These are phyloP conservation scores for Calonectria henricotiae DNA, from an alignment of 2,329 filamentous ascomycete genomes.

Conservation along the genomic window DNA sequence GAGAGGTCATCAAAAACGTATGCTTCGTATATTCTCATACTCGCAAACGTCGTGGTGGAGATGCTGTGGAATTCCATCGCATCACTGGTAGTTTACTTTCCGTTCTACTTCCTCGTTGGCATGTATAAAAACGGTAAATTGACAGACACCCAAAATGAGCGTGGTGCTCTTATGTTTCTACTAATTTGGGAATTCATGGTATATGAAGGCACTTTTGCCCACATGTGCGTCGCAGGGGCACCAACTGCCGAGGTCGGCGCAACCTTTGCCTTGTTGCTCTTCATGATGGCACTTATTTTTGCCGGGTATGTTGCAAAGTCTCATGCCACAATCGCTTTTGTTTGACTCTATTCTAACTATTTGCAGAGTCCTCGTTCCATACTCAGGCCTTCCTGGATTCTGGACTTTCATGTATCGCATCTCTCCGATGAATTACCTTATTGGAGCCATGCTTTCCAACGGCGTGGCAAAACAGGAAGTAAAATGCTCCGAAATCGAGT, in stretches of 20 bases:
- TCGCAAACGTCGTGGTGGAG: conserved; percentile 38
- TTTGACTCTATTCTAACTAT: not conserved
- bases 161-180: conserved; percentile 26
- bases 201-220: conserved; percentile 38
- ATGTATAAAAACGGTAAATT: conserved; percentile 36
- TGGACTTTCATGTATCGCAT: conserved; percentile 80
- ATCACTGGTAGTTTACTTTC: conserved; percentile 34
- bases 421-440: conserved; percentile 79
- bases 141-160: conserved; percentile 28
- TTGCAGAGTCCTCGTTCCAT: conserved; percentile 71
- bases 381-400: conserved; percentile 74
- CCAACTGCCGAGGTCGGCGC: conserved; percentile 45
- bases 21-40: conserved; percentile 42
- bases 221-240: conserved; percentile 37
- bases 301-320: conserved; percentile 39
- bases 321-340: not conserved
- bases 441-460: conserved; percentile 70
- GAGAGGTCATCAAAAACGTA: conserved; percentile 79
- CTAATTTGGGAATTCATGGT: conserved; percentile 35
- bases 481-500: conserved; percentile 57
- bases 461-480: conserved; percentile 42
- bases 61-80: conserved; percentile 39
- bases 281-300: conserved; percentile 47
- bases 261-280: conserved; percentile 59
- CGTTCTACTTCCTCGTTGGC: conserved; percentile 39